A percentile compares a stretch with the other conserved stretches of the same genome.
phyloP scores from a whole-genome alignment of 345 rosid genomes.

The Sonneratia alba region DNA sequence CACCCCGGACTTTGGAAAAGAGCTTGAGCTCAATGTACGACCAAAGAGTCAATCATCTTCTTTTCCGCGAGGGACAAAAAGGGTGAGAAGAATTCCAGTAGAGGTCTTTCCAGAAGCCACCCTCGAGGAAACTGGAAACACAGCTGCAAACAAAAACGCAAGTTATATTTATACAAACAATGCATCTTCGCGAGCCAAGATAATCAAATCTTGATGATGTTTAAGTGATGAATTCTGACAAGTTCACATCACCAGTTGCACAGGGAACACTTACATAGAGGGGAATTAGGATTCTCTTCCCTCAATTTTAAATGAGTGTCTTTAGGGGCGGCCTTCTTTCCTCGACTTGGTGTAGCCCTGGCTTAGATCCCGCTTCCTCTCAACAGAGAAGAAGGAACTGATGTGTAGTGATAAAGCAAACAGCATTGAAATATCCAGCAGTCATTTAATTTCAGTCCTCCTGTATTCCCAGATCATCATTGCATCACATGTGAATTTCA shows the following conservation, averaged over 20 bases:
- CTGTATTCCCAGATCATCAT: constrained; percentile 39
- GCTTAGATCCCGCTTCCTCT: constrained; percentile 64
- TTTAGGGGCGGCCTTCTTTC: constrained; percentile 49
- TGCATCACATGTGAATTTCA: constrained; percentile 37
- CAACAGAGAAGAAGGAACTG: constrained; percentile 38
- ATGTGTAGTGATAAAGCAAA: constrained; percentile 40
- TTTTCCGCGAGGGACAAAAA: constrained; percentile 34
- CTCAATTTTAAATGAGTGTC: constrained; percentile 64
- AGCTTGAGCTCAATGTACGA: constrained; percentile 36
- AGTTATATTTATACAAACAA: background rate
- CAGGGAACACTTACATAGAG: constrained; percentile 39
- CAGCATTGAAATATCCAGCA: constrained; percentile 66
- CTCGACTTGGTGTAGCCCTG: constrained; percentile 20
- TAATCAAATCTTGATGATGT: background rate
- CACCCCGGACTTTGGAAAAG: constrained; percentile 43
- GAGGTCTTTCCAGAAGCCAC: constrained; percentile 35
- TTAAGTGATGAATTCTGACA: background rate
- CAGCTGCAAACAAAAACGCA: background rate
- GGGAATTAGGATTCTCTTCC: constrained; percentile 56
- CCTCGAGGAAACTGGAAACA: constrained; percentile 73
- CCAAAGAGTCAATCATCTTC: constrained; percentile 47
- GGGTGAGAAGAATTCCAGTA: constrained; percentile 47
- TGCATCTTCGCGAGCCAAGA: background rate
- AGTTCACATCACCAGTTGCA: background rate
- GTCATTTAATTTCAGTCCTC: constrained; percentile 35